These are phyloP conservation scores for Malassezia brasiliensis DNA, from an alignment of 1,284 basidiomycete species.

Conservation along the genomic window DNA sequence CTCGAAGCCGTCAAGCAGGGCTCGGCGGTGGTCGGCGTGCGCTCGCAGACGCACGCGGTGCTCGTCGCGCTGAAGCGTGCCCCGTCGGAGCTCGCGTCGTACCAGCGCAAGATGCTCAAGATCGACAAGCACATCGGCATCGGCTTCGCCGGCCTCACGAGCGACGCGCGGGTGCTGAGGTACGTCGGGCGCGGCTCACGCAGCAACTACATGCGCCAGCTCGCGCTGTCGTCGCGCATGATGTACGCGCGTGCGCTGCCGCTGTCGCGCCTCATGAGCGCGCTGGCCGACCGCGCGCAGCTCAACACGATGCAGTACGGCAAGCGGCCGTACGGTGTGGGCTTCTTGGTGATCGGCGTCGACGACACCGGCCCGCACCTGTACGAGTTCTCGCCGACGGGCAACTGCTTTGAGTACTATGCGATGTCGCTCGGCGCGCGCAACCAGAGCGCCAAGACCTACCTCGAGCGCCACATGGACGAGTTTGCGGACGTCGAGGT, in stretches of 20 bases:
- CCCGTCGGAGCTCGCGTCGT: conserved; percentile 93
- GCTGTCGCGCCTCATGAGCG: conserved; percentile 78
- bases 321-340: conserved; percentile 92
- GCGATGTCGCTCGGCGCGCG: conserved; percentile 97
- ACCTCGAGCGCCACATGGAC: conserved; percentile 87
- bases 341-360: conserved; percentile 91
- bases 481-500: conserved; percentile 54
- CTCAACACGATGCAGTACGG: conserved; percentile 99
- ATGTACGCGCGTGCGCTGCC: conserved; percentile 88
- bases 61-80: conserved; percentile 93
- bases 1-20: conserved; percentile 99
- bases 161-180: conserved; percentile 74
- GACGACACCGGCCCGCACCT: conserved; percentile 93
- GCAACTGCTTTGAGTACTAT: conserved; percentile 94
- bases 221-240: conserved; percentile 91
- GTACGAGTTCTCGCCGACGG: conserved; percentile 94
- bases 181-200: background rate
- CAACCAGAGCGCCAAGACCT: conserved; percentile 95
- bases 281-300: conserved; percentile 97
- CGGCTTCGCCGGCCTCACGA: conserved; percentile 93
- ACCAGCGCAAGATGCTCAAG: conserved; percentile 98
- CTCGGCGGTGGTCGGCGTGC: conserved; percentile 88
- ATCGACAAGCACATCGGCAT: conserved; percentile 99
- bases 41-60: conserved; percentile 88
- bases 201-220: conserved; percentile 92